Base-by-base conservation (phyloP, 345 rosid species). In the Acer campestre region DNA sequence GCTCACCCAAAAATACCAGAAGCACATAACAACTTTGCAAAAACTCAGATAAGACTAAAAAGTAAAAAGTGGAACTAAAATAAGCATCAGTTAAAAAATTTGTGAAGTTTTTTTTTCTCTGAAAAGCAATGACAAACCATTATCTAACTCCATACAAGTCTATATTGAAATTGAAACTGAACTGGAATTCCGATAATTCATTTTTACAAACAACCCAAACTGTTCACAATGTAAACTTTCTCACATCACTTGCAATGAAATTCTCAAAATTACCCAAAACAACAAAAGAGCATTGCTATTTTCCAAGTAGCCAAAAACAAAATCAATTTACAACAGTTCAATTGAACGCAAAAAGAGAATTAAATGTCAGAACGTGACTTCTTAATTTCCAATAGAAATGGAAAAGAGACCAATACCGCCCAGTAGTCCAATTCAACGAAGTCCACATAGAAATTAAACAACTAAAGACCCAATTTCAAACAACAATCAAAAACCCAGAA, bases 391-490 rank as follows among this genome's bases (percentile, higher is more conserved):
- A 18, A 58, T 14, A 49, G 55, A 14, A 4, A 49, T 14, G 7
- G 62, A 58, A 58, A 58, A 58, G 23, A 17, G 5, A 58, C 20
- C 62, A 6, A 3, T 2, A 58, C 10, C 20, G n/a, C 62, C 38
- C 38, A 35, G 6, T 35, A 35, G 38, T 35, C 7, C 38, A 35
- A 35, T 35, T 35, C 38, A 35, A 4, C 38, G 38, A 35, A 35
- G 6, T 4, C 38, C 38, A 35, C 38, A 35, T 35, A 35, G 38
- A 35, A 35, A 35, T 35, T 35, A 35, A 35, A 35, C 38, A 35
- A 35, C 6, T 35, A 35, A 67, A 67, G 17, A 61, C 42, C 69
- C 58, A 67, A 46, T 46, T 73, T 40, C 67, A 17, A 20, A 74
- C 14, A 27, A 27, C 61, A 48, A 63, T 13, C n/a, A 27, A 63